Conservation (phyloP, 1,139 yeast genomes). For the Lodderomyces orthopsilosis region DNA sequence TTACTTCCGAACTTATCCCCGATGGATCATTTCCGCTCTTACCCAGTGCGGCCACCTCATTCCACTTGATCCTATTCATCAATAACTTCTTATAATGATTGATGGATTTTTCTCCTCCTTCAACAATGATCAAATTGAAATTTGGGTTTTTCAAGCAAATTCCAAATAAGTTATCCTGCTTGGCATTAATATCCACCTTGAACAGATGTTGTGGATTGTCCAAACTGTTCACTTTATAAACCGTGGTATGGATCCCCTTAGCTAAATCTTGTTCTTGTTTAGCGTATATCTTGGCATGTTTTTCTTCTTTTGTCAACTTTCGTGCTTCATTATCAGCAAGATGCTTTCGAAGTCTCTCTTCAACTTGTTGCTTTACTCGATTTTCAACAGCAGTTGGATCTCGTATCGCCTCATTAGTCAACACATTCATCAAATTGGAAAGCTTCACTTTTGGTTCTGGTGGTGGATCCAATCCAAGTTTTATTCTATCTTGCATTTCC, state of each 20-base stretch:
- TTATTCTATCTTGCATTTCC: slow-evolving; percentile 74
- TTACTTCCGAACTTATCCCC: slow-evolving; percentile 36
- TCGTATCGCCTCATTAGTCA: slow-evolving; percentile 80
- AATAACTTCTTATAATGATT: slow-evolving; percentile 63
- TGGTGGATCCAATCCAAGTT: slow-evolving; percentile 79
- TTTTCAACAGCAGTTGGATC: slow-evolving; percentile 89
- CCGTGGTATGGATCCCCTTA: slow-evolving; percentile 55
- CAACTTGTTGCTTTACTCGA: slow-evolving; percentile 67
- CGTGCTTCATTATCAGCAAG: slow-evolving; percentile 59
- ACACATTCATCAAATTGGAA: slow-evolving; percentile 78
- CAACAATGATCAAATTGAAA: slow-evolving; percentile 63
- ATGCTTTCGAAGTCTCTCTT: slow-evolving; percentile 61
- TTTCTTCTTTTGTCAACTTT: slow-evolving; percentile 57
- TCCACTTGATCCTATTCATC: slow-evolving; percentile 68
- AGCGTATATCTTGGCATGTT: slow-evolving; percentile 44
- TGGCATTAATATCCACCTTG: slow-evolving; percentile 78
- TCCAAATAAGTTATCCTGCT: slow-evolving; percentile 67
- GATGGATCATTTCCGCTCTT: slow-evolving; percentile 3
- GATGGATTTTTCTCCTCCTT: slow-evolving; percentile 66
- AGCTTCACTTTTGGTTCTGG: slow-evolving; percentile 88
- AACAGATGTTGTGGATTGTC: slow-evolving; percentile 65
- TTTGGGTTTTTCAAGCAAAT: slow-evolving; percentile 41
- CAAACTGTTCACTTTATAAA: slow-evolving; percentile 54
- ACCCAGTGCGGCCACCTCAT: slow-evolving; percentile 14
- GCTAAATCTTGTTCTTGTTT: slow-evolving; percentile 44